Base-by-base conservation (phyloP, 1,139 yeast species). In the Spathaspora sp. region DNA sequence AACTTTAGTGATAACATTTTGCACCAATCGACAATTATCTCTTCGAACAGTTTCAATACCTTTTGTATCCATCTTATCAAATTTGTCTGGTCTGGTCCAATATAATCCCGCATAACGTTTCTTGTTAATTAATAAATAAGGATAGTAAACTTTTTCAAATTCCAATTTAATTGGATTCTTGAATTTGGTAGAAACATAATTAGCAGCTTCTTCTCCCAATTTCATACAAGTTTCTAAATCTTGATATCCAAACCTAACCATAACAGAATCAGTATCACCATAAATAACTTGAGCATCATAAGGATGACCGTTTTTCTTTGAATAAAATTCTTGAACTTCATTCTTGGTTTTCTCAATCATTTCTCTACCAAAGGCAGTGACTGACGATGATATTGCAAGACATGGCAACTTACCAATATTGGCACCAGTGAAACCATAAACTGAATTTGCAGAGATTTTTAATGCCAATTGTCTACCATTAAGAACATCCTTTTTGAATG, bases 211-310 rank as follows among this genome's bases (percentile, higher is more conserved):
- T 56, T 89, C 86, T 2, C 99, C 99, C 47, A 90, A 63, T 47
- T 80, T 78, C 99, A 95, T 95, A 56, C 97, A 89, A 27, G 87
- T 86, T 47, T 75, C 82, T 51, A 93, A 65, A 59, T 90, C 96
- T n/a, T 74, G 70, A 37, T 84, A 81, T 1, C 99, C 99, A 70
- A 95, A 95, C 60, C 89, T 90, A 40, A 95, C 97, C 99, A 95
- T 95, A 15, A 95, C 99, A 7, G 99, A 95, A 78, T 95, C 99
- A 0, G 99, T 95, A 68, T 95, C 99, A 72, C 99, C 99, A 64
- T 95, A 95, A 39, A 95, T 86, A 51, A 95, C 99, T 55, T 86
- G 80, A 0, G 98, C 86, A 68, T 95, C 96, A 61, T 78, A 84
- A 16, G 80, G 77, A 58, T 76, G 86, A 1, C 98, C 98, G 65